Base-by-base conservation (phyloP, 257 asterid species). In the Solanum bulbocastanum region DNA sequence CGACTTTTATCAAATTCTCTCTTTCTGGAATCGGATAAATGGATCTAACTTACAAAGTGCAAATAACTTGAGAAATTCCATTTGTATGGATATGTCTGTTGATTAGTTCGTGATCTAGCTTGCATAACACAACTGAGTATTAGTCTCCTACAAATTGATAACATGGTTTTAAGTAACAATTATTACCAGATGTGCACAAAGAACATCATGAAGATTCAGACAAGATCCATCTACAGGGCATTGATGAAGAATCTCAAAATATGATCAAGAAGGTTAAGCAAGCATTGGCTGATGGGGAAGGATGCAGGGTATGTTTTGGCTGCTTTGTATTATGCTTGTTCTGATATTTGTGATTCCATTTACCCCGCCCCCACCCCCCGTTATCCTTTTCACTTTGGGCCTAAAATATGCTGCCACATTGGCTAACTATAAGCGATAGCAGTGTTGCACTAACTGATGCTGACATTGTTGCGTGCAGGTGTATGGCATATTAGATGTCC, bases 401-500 rank as follows among this genome's bases (percentile, higher is more conserved):
- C 86, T 44, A 42, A 39, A 40, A 76, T 40, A 42, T 7, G 33
- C 60, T 39, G 83, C 58, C 58, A 42, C 65, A 16, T 79, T 32
- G 85, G 66, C 85, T 44, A 79, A 44, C 27, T 27, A 7, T 37
- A 27, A 27, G 85, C 11, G 18, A 44, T 44, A 60, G 25, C 9
- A 32, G 25, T 44, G 65, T 44, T 15, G 62, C 60, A 27, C 65
- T n/a, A 40, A 44, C 40, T 27, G 83, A 65, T 89, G 87, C 25
- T 46, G 37, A 79, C 66, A 52, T 90, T 33, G 65, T 86, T 83
- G 85, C 25, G 88, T 89, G 89, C 94, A 97, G 99, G 98, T 97
- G 62, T 97, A 93, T 84, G 99, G 99, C 73, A 92, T 91, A 88
- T 89, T 97, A 90, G 99, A 97, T 87, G 99, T 97, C 89, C 99